Conservation (phyloP, 768 basidiomycete species). For the Pleurotus ostreatus region DNA sequence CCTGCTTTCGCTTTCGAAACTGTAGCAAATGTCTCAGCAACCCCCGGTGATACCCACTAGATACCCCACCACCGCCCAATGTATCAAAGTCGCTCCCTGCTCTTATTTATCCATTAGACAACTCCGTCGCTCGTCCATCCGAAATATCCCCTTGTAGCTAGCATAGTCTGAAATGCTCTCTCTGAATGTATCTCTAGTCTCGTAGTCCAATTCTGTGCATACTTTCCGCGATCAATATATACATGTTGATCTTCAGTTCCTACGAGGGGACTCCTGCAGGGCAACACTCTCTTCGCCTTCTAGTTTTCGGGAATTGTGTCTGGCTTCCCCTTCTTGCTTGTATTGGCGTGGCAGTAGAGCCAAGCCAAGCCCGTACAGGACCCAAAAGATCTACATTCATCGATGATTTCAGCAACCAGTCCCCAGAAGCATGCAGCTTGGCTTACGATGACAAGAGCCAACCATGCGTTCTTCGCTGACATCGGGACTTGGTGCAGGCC, state of each 20-base stretch:
- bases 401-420: slow-evolving; percentile 1
- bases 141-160: background rate
- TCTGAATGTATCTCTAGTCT: background rate
- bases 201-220: background rate
- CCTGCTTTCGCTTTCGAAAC: background rate
- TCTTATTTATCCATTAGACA: background rate
- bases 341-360: slow-evolving; percentile 42
- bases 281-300: background rate
- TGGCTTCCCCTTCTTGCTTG: slow-evolving; percentile 30
- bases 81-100: slow-evolving; percentile 2
- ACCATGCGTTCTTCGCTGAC: slow-evolving; percentile 42
- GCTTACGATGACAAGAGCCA: slow-evolving; percentile 39
- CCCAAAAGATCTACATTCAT: slow-evolving; percentile 40
- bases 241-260: background rate
- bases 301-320: background rate
- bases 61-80: background rate
- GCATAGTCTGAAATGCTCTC: background rate
- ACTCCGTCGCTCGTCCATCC: background rate
- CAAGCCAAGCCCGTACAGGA: slow-evolving; percentile 37
- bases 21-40: background rate
- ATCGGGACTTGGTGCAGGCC: slow-evolving; percentile 31
- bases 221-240: too few relatives aligned
- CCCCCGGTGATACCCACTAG: background rate
- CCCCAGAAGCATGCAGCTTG: background rate
- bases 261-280: background rate